Evolutionary conservation across 805 yeast species (phyloP), one percentile per base, ranked within the genome.

Genomic region (Saccharomycopsis sp.): DNA sequence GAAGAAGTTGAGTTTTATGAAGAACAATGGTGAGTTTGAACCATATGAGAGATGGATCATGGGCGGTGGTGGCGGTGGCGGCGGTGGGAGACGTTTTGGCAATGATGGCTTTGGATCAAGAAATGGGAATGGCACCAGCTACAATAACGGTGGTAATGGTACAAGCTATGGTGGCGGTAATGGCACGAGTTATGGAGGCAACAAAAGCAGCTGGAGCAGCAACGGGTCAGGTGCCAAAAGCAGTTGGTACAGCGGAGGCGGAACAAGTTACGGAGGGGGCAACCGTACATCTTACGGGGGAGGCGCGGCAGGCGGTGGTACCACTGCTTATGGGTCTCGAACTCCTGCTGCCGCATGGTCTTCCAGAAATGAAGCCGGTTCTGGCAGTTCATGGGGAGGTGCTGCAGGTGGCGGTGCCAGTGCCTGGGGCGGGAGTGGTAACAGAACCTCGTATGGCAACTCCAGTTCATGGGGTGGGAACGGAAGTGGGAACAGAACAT

Each of bases 1-100:
- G 55, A 69, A 73, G 25, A 84, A 80, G 55, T 68, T 92, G 53
- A 72, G 85, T 49, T 89, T 86, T 53, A 73, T 71, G 41, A 73
- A 81, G 36, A 77, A 75, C 42, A 64, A 73, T 38, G 86, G 86
- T 35, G 77, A 69, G 49, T 71, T 85, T 43, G 68, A 81, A 31
- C 80, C 94, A 15, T 86, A 84, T 57, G 80, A 81, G 52, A 83
- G 86, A 49, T 81, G 43, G 38, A 46, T 38, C 31, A 49, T 36
- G 48, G 47, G 49, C 30, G 49, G 53, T 29, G 41, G 23, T 41
- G 36, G 51, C 10, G 51, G 52, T 18, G 45, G 46, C 38, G 25
- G 45, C 36, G 37, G 37, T 34, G 12, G 12, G n/a, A 38, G 50
- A 43, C 43, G 46, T 39, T 27, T 42, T 21, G 52, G 51, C 43